phyloP scores from a whole-genome alignment of 2,329 filamentous ascomycete species.

The Basipetospora chlamydospora region DNA sequence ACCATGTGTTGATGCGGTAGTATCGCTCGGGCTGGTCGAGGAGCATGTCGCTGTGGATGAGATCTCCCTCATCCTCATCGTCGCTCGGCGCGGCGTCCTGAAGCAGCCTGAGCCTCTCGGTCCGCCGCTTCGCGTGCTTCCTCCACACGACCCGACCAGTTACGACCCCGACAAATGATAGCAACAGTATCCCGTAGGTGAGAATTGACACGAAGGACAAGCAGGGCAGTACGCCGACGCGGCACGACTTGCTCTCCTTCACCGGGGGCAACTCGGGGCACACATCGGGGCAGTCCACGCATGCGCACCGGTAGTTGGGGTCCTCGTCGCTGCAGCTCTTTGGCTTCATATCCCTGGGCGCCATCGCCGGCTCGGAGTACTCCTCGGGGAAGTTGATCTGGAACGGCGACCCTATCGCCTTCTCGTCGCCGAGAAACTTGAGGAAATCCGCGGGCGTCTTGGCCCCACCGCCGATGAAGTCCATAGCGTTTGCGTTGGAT shows the following conservation, averaged over 20 bases:
- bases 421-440: conserved; percentile 87
- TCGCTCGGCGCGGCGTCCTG: conserved; percentile 76
- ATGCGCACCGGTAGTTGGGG: conserved; percentile 75
- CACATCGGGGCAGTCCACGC: conserved; percentile 77
- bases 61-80: conserved; percentile 84
- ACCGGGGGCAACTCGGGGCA: conserved; percentile 73
- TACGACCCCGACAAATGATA: conserved; percentile 49
- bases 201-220: conserved; percentile 86
- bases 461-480: conserved; percentile 88
- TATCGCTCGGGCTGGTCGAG: conserved; percentile 64
- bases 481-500: conserved; percentile 85
- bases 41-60: conserved; percentile 62
- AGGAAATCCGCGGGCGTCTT: conserved; percentile 79
- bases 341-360: conserved; percentile 48
- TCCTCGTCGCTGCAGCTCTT: conserved; percentile 87
- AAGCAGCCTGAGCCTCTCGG: conserved; percentile 70
- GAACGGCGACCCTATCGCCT: conserved; percentile 82
- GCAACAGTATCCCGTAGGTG: conserved; percentile 62
- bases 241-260: conserved; percentile 54
- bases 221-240: conserved; percentile 79
- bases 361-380: conserved; percentile 55
- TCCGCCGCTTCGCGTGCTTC: conserved; percentile 58
- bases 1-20: conserved; percentile 72
- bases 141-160: conserved; percentile 64
- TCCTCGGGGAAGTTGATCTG: conserved; percentile 82